Evolutionary conservation across 768 basidiomycete genomes (phyloP).

Genomic region (Psilocybe tampanensis): DNA sequence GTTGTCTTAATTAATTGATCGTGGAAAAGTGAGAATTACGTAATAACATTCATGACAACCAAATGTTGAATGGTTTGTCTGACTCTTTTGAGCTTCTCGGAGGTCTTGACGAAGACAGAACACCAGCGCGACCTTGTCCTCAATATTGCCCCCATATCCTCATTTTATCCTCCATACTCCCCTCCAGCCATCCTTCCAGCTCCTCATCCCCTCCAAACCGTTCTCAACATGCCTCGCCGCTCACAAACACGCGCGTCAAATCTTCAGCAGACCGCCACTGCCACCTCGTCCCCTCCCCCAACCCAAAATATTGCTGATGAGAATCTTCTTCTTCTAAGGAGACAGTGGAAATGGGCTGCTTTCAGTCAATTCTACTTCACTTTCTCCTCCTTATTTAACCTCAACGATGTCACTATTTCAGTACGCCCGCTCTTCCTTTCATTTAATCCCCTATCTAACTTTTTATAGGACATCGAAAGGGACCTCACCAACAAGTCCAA

Average conservation of each 20-base stretch:
- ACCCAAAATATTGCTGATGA: slow-evolving; percentile 29
- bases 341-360: slow-evolving; percentile 91
- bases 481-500: slow-evolving; percentile 67
- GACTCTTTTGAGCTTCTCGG: too few relatives aligned
- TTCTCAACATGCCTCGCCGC: slow-evolving; percentile 57
- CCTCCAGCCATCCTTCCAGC: background rate
- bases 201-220: background rate
- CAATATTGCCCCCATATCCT: background rate
- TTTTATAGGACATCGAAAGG: slow-evolving; percentile 71
- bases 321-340: slow-evolving; percentile 60
- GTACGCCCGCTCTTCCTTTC: slow-evolving; percentile 36
- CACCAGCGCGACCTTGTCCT: slow-evolving; percentile 2
- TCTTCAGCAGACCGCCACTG: slow-evolving; percentile 29
- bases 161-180: background rate
- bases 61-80: slow-evolving; percentile 22
- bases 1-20: slow-evolving; percentile 6
- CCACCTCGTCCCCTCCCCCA: slow-evolving; percentile 25
- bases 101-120: slow-evolving; percentile 4
- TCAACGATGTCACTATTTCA: slow-evolving; percentile 67
- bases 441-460: slow-evolving; percentile 8
- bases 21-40: slow-evolving; percentile 15
- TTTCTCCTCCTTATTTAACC: slow-evolving; percentile 72
- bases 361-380: slow-evolving; percentile 90
- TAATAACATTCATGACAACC: slow-evolving; percentile 25
- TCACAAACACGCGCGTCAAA: slow-evolving; percentile 40